phyloP scores from a whole-genome alignment of 768 basidiomycete genomes.

The Collybia sp. region DNA sequence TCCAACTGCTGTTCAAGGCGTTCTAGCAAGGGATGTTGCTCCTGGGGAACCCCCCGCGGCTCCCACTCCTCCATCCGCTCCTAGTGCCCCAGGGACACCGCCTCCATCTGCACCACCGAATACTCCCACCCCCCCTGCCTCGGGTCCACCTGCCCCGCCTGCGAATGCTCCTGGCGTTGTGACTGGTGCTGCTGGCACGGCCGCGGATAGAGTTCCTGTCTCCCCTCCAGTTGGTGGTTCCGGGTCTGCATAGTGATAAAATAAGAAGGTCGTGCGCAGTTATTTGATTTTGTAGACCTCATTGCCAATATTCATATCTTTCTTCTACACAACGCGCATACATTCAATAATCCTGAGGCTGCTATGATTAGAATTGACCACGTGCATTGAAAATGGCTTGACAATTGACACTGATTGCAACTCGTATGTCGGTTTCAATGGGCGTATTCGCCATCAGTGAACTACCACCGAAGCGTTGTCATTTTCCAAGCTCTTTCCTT shows the following conservation, averaged over 20 bases:
- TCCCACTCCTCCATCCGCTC: constrained; percentile 5
- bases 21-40: background rate
- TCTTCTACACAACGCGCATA: no score
- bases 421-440: no score
- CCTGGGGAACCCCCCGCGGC: constrained; percentile 5
- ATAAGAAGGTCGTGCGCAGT: no score
- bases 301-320: no score
- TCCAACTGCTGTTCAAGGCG: constrained; percentile 2
- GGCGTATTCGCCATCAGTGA: background rate
- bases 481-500: background rate
- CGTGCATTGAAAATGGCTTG: no score
- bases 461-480: constrained; percentile 5
- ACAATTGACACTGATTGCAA: no score
- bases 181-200: no score
- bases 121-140: background rate
- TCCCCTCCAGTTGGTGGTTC: background rate
- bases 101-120: background rate
- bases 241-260: no score
- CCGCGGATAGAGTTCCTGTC: background rate
- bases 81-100: constrained; percentile 3
- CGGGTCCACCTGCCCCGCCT: background rate
- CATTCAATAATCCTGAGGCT: no score
- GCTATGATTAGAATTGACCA: no score
- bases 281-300: no score
- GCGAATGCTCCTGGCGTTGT: background rate